Conservation (phyloP, 345 rosid species). For the Boechera divaricarpa region DNA sequence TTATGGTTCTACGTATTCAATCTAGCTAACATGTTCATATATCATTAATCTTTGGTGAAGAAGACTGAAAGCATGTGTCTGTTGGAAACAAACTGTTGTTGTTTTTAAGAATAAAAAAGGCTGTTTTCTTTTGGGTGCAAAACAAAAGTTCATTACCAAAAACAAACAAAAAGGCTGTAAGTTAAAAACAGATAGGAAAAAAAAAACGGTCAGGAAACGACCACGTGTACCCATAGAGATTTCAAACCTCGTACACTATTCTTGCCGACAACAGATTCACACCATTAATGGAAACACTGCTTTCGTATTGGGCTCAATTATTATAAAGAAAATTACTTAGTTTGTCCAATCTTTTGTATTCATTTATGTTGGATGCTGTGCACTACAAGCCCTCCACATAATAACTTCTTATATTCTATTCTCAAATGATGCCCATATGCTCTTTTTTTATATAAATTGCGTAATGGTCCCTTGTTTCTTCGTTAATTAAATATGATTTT, state of each 20-base stretch:
- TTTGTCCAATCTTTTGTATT: slow-evolving; percentile 26
- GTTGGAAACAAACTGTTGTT: not conserved
- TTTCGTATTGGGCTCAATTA: slow-evolving; percentile 43
- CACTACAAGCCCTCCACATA: slow-evolving; percentile 28
- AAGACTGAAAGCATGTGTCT: not conserved
- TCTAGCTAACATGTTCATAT: not conserved
- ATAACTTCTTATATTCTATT: not conserved
- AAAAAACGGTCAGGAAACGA: slow-evolving; percentile 54
- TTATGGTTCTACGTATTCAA: not conserved
- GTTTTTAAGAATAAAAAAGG: not conserved
- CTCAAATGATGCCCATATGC: not conserved
- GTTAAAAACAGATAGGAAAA: not conserved
- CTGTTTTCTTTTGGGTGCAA: not conserved
- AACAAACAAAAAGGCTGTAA: slow-evolving; percentile 32
- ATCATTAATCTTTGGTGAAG: not conserved
- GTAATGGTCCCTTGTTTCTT: slow-evolving; percentile 25
- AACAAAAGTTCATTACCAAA: slow-evolving; percentile 12
- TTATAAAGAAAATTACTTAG: slow-evolving; percentile 27
- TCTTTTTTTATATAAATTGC: not conserved
- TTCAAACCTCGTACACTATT: slow-evolving; percentile 78
- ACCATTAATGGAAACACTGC: slow-evolving; percentile 30
- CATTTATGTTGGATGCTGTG: slow-evolving; percentile 33
- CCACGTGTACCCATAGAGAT: slow-evolving; percentile 64
- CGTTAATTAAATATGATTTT: not conserved
- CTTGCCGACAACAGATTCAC: slow-evolving; percentile 67